phyloP scores from a whole-genome alignment of 129 eudicot species.

The Calendula officinalis region DNA sequence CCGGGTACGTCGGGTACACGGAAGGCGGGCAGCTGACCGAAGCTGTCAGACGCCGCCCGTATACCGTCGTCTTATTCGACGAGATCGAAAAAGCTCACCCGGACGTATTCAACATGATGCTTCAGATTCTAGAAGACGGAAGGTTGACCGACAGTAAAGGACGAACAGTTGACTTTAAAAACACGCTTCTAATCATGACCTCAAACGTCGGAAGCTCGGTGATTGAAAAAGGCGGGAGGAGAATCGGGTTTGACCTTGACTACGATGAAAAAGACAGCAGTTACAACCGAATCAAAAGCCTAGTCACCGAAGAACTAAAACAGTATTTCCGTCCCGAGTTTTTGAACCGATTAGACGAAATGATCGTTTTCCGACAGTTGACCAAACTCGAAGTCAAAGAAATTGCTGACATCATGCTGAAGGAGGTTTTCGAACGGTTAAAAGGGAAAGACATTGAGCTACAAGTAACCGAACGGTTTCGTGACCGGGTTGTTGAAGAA shows the following conservation, averaged over 20 bases:
- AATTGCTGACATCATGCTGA: too few relatives aligned
- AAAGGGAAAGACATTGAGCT: slow-evolving; percentile 40
- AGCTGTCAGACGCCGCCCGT: too few relatives aligned
- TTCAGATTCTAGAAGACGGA: slow-evolving; percentile 48
- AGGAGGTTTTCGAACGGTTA: slow-evolving; percentile 35
- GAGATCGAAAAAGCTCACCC: too few relatives aligned
- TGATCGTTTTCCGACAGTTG: slow-evolving; percentile 83
- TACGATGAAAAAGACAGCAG: slow-evolving; percentile 18
- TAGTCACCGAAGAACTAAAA: too few relatives aligned
- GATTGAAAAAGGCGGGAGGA: slow-evolving; percentile 63
- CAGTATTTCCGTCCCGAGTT: slow-evolving; percentile 33
- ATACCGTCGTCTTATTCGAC: too few relatives aligned
- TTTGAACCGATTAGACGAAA: slow-evolving; percentile 70
- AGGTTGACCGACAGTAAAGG: slow-evolving; percentile 52
- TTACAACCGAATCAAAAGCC: too few relatives aligned
- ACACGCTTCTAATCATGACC: slow-evolving; percentile 38
- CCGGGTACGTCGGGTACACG: slow-evolving; percentile 85
- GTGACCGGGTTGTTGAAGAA: slow-evolving; percentile 40
- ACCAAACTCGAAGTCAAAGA: slow-evolving; percentile 52
- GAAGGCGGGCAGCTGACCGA: slow-evolving; percentile 39
- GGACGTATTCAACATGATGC: slow-evolving; percentile 45
- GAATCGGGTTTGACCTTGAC: slow-evolving; percentile 65
- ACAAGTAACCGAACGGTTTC: slow-evolving; percentile 37
- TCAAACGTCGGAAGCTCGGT: slow-evolving; percentile 35
- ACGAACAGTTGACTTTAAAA: slow-evolving; percentile 41